Base-by-base conservation (phyloP, 768 basidiomycete genomes). In the Gloeostereum incarnatum region DNA sequence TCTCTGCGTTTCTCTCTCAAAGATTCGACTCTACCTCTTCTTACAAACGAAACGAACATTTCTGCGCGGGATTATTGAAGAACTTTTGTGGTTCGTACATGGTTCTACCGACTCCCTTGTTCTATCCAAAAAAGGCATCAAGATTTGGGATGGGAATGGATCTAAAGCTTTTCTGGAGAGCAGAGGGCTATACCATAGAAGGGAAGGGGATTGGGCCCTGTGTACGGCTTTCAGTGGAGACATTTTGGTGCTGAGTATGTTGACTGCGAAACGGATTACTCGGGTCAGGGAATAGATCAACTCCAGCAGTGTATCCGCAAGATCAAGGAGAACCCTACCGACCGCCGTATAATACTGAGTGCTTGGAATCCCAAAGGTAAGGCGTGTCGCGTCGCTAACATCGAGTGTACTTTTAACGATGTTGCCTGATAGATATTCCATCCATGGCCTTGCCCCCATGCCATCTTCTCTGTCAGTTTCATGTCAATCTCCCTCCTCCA, bases 381-480 rank as follows among this genome's bases (percentile, higher is more conserved):
- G 33, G 59, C n/a, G 6, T 4, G 14, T 11, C 26, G 35, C 6
- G 37, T 7, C 27, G 26, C 1, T 3, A 20, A n/a, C n/a, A n/a
- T n/a, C n/a, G n/a, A n/a, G n/a, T n/a, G 39, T 34, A 32, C 41
- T 26, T 37, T 11, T 39, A 10, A 7, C 22, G 5, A 17, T 27
- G 23, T 14, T 13, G 4, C 34, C 14, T 4, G 20, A 8, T 50
- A 97, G 94, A 96, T 59, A 85, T 99, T 18, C 77, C 81, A 1
- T 68, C 74, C 26, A 99, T 98, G 96, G 96, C 96, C 0, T 76
- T 99, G 0, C 96, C 96, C 0, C 96, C 96, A 0, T 99, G 96
- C 59, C 96, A 98, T 61, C 84, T 98, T 78, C 82, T 98, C 60
- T 97, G 92, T 62, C 96, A 99, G 56, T 99, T 99, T 71, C 97